Evolutionary conservation across 176 grass and related monocot genomes (phyloP).

Genomic region (Eremochloa ophiuroides): DNA sequence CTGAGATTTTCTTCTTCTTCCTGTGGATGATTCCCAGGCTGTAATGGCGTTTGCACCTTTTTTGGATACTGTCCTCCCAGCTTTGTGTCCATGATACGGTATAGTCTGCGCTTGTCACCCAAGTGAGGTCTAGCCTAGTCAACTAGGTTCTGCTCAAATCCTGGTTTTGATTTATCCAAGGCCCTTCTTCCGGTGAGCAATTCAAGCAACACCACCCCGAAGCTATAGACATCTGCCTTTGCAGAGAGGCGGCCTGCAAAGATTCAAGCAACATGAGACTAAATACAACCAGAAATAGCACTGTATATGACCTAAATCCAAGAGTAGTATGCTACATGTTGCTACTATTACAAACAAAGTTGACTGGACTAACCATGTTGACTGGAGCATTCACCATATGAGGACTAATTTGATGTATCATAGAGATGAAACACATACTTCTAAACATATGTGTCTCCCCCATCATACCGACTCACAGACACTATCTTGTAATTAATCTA

Average conservation of each 20-base stretch:
- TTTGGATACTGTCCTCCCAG: conserved; percentile 80
- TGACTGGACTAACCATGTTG: not conserved
- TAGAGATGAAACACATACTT: no score
- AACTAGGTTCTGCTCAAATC: conserved; percentile 67
- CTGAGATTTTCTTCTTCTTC: no score
- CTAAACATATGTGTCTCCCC: no score
- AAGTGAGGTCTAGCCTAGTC: conserved; percentile 74
- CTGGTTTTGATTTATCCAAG: conserved; percentile 60
- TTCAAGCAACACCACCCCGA: conserved; percentile 81
- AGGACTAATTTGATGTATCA: not conserved
- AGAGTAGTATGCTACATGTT: not conserved
- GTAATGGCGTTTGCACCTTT: conserved; percentile 55
- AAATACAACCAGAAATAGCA: not conserved
- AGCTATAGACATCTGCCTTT: conserved; percentile 94
- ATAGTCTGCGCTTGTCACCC: conserved; percentile 59
- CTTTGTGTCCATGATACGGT: conserved; percentile 75
- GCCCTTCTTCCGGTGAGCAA: conserved; percentile 65
- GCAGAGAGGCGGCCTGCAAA: conserved; percentile 70
- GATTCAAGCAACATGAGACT: conserved; percentile 29
- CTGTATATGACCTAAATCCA: not conserved
- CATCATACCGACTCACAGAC: no score
- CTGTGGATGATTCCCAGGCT: no score
- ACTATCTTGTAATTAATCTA: no score
- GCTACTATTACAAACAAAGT: not conserved
- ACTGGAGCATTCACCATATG: not conserved